Evolutionary conservation across 1,139 yeast species (phyloP), one percentile per base, ranked within the genome.

Genomic region (Williopsis jadinii): DNA sequence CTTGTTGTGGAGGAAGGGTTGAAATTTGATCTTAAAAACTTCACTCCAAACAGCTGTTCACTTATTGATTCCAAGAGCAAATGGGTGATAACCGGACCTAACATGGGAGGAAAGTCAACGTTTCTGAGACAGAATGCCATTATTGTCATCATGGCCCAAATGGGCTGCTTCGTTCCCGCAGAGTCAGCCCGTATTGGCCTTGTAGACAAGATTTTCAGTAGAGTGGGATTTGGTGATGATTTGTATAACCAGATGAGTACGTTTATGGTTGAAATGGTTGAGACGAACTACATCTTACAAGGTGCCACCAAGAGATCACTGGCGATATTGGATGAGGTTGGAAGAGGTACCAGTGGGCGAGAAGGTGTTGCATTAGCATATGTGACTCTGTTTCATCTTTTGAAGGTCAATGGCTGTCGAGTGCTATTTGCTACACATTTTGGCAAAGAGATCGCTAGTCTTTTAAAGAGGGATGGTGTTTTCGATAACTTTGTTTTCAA

Each of bases 221-320:
- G 98, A 34, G 81, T 84, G 27, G 97, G 97, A 0, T 88, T 97
- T 0, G 86, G 94, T 0, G 98, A 92, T 61, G 95, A 90, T 55
- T 66, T 92, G 31, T 87, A 73, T 56, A 78, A 86, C 45, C 94
- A 90, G 50, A 72, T 88, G 62, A 85, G 95, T 49, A 90, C 98
- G 0, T 92, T 92, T 55, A 88, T 92, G 97, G 95, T 90, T 12
- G 97, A 92, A 54, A 90, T 92, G 97, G 75, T 86, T n/a, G 98
- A 92, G 57, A 86, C 96, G 0, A 82, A 95, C 26, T 72, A 76
- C 47, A 88, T 92, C 32, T 63, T 92, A 41, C 70, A 74, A 37
- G 77, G 84, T 45, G 95, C 97, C 1, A 87, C 97, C 0, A 56
- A 70, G 0, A 62, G 71, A 35, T 88, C 97, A 0, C 63, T 92